These are phyloP conservation scores for Thielaviopsis musarum DNA, from an alignment of 2,329 filamentous ascomycete species.

Conservation along the genomic window DNA sequence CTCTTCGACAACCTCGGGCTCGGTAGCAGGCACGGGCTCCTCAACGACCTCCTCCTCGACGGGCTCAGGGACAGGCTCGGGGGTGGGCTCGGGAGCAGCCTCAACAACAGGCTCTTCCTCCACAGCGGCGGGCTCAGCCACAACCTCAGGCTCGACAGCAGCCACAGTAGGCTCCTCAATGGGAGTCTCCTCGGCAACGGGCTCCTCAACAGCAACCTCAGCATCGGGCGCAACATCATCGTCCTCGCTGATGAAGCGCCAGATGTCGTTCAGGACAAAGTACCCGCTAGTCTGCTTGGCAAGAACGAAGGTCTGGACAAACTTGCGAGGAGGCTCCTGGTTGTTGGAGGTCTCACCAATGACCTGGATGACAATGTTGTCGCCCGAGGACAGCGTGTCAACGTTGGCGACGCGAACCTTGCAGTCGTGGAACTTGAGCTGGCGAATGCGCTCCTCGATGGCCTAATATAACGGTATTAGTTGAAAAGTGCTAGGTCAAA, in stretches of 20 bases:
- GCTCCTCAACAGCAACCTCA: conserved; percentile 17
- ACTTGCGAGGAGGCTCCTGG: conserved; percentile 78
- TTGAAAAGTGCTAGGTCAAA: conserved; percentile 9
- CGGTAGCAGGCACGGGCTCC: conserved; percentile 18
- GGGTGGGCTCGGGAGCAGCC: conserved; percentile 18
- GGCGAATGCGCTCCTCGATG: conserved; percentile 88
- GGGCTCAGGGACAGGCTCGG: conserved; percentile 5
- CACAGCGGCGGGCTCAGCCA: neutral
- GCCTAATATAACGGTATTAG: conserved; percentile 34
- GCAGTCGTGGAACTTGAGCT: conserved; percentile 88
- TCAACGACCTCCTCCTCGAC: conserved; percentile 6
- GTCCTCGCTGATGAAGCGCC: conserved; percentile 82
- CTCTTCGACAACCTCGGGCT: conserved; percentile 19
- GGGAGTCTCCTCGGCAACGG: conserved; percentile 16
- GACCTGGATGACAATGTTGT: conserved; percentile 93
- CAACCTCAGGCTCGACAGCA: conserved; percentile 18
- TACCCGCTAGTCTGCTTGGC: conserved; percentile 93
- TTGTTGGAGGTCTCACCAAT: conserved; percentile 98
- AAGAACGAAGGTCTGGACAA: conserved; percentile 93
- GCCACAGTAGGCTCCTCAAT: conserved; percentile 15
- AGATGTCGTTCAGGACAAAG: conserved; percentile 96
- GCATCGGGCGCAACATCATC: conserved; percentile 41
- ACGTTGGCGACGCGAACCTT: conserved; percentile 98
- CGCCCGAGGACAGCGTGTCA: conserved; percentile 81
- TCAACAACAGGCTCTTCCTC: conserved; percentile 24